Evolutionary conservation across 179 eudicot species (phyloP).

Genomic region (Spinacia oleracea): DNA sequence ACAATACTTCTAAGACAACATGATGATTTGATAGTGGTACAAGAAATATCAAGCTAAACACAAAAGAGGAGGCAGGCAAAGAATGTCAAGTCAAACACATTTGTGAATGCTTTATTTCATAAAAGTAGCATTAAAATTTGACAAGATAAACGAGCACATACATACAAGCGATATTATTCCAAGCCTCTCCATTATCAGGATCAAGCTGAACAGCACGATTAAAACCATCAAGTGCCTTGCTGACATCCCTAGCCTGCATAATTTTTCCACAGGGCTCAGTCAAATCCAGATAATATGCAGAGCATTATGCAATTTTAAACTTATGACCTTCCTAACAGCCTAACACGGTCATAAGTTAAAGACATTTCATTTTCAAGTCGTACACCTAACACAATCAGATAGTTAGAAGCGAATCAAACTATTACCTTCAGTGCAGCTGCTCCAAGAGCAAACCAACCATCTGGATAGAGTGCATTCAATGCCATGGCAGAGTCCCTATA

Average conservation of each 20-base stretch:
- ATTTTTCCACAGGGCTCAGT: background rate
- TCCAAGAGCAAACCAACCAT: conserved; percentile 99
- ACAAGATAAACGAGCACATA: conserved; percentile 39
- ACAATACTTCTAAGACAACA: background rate
- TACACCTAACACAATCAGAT: background rate
- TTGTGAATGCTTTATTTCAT: background rate
- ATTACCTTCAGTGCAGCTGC: conserved; percentile 88
- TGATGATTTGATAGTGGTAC: background rate
- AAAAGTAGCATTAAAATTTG: background rate
- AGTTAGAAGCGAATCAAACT: conserved; percentile 7
- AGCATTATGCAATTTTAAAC: background rate
- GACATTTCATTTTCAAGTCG: background rate
- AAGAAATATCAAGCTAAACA: background rate
- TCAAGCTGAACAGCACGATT: conserved; percentile 94
- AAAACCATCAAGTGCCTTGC: conserved; percentile 82
- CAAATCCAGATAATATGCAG: background rate
- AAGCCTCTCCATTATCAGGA: conserved; percentile 97
- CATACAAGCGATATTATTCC: conserved; percentile 97
- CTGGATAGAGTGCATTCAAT: conserved; percentile 81
- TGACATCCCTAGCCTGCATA: conserved; percentile 77
- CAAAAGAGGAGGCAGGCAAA: conserved; percentile 11
- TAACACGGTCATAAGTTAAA: background rate
- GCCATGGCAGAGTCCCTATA: conserved; percentile 92
- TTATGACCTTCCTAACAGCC: conserved; percentile 3
- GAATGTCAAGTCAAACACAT: background rate